Percentiles rank a stretch among this genome's conserved stretches.
Conservation (phyloP, 805 yeast genomes). For the Candida boidinii region DNA sequence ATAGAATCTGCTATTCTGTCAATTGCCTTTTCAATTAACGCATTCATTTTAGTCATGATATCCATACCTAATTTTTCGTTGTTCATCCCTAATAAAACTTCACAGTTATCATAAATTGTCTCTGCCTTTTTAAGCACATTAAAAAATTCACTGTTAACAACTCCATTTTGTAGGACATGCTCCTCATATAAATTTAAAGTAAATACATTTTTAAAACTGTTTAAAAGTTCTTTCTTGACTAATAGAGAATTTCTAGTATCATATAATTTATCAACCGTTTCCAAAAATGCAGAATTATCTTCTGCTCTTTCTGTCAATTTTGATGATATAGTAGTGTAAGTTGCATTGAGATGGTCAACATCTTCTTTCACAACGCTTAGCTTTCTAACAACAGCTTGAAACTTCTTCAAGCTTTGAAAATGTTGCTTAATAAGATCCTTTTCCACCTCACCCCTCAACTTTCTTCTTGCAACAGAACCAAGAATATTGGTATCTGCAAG, state of each 20-base stretch:
- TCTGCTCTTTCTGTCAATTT: slow-evolving; percentile 21
- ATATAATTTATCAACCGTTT: slow-evolving; percentile 15
- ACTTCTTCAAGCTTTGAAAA: slow-evolving; percentile 35
- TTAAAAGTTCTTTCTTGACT: slow-evolving; percentile 45
- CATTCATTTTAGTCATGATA: slow-evolving; percentile 51
- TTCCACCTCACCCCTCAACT: slow-evolving; percentile 53
- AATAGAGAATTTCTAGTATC: slow-evolving; percentile 24
- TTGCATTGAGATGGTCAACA: slow-evolving; percentile 16
- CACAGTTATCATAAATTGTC: slow-evolving; percentile 56
- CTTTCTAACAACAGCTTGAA: slow-evolving; percentile 34
- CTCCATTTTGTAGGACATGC: slow-evolving; percentile 41
- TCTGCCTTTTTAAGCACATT: slow-evolving; percentile 51
- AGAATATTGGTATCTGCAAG: slow-evolving; percentile 38
- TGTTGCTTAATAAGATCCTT: slow-evolving; percentile 51
- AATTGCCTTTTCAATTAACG: slow-evolving; percentile 42
- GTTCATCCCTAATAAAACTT: slow-evolving; percentile 60
- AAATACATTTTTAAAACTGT: slow-evolving; percentile 50
- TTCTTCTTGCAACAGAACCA: slow-evolving; percentile 56
- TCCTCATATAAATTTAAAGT: slow-evolving; percentile 68
- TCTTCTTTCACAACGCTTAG: slow-evolving; percentile 23
- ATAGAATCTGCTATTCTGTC: slow-evolving; percentile 40
- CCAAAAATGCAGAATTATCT: slow-evolving; percentile 10
- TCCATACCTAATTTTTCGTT: slow-evolving; percentile 58
- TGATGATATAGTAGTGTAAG: slow-evolving; percentile 13
- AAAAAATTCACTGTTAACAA: slow-evolving; percentile 44